Base-by-base conservation (phyloP, 2,329 filamentous ascomycete species). In the Cadophora malorum region DNA sequence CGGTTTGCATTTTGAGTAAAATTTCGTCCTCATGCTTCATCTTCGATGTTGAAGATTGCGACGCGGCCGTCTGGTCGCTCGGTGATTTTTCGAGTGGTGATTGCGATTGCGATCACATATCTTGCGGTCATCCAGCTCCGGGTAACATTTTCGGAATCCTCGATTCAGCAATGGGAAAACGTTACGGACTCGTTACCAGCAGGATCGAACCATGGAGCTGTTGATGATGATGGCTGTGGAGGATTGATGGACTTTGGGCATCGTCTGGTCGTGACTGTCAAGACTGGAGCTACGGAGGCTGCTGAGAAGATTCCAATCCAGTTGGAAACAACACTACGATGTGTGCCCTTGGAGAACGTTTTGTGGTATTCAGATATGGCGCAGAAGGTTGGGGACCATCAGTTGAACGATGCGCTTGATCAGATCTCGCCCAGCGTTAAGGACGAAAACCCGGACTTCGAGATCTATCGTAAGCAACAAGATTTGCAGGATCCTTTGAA, bases 341-440 rank as follows among this genome's bases (percentile, higher is more conserved):
- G 85, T 70, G 72, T 82, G 4, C 63, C 63, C 1, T 5, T 23
- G 21, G 77, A 53, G 4, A 76, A 89, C 70, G 84, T 82, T 63
- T 79, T 87, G 63, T 79, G 88, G 72, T 91, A 86, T 75, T 84
- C 84, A 45, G 87, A 91, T 71, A 79, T 89, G 70, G 79, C 80
- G 19, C 81, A 85, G 74, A 76, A 78, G 19, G 79, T 86, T 47
- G 83, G 77, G 12, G 81, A 82, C 7, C 74, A 80, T 63, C 76
- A 80, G 35, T 75, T 86, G 41, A 76, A 79, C 64, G 84, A 86
- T 73, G 82, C 80, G 62, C 79, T 86, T 38, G 63, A 64, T 35
- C 14, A 19, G 12, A 64, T 64, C 10, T 16, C 50, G 5, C 21
- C 50, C 14, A 78, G 62, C 78, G 47, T 60, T 0, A 79, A 66